A percentile compares a stretch with the other conserved stretches of the same genome.
Evolutionary conservation across 2,329 filamentous ascomycete genomes (phyloP).

Genomic region (Penicillium sp.): DNA sequence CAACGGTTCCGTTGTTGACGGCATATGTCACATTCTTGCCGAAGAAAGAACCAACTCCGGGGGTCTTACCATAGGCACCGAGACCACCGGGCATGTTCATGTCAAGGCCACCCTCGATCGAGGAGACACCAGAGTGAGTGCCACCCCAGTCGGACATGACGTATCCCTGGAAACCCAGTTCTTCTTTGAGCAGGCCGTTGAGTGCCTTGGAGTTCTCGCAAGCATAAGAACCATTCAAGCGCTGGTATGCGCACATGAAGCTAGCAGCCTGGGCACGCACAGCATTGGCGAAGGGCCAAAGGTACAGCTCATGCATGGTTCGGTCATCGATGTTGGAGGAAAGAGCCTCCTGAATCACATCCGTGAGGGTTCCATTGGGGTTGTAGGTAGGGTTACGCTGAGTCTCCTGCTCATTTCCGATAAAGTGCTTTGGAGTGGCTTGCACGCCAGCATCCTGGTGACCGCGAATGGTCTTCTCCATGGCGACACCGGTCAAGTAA

Average conservation of each 20-base stretch:
- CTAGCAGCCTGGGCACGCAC: constrained; percentile 26
- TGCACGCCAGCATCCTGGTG: constrained; percentile 45
- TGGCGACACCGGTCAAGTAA: constrained; percentile 38
- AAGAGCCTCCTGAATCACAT: constrained; percentile 6
- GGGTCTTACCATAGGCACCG: constrained; percentile 31
- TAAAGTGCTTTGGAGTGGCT: constrained; percentile 19
- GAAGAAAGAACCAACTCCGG: constrained; percentile 34
- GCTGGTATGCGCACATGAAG: constrained; percentile 25
- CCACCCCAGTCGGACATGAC: constrained; percentile 46
- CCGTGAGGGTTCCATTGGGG: constrained; percentile 34
- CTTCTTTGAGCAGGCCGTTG: constrained; percentile 48
- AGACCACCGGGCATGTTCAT: constrained; percentile 24
- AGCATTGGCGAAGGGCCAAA: constrained; percentile 9
- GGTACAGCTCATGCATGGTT: constrained; percentile 11
- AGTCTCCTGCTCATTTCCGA: constrained; percentile 24
- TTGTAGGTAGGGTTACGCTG: constrained; percentile 34
- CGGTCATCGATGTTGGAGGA: constrained; percentile 10
- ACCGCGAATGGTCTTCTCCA: constrained; percentile 40
- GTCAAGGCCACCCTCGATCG: constrained; percentile 47
- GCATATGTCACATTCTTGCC: constrained; percentile 16
- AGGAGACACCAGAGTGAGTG: constrained; percentile 43
- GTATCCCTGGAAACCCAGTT: constrained; percentile 50
- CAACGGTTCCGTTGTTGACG: constrained; percentile 40
- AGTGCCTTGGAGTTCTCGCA: constrained; percentile 29
- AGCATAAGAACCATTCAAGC: constrained; percentile 47